Evolutionary conservation across 2,329 filamentous ascomycete species (phyloP).

Genomic region (Amauroascus niger): DNA sequence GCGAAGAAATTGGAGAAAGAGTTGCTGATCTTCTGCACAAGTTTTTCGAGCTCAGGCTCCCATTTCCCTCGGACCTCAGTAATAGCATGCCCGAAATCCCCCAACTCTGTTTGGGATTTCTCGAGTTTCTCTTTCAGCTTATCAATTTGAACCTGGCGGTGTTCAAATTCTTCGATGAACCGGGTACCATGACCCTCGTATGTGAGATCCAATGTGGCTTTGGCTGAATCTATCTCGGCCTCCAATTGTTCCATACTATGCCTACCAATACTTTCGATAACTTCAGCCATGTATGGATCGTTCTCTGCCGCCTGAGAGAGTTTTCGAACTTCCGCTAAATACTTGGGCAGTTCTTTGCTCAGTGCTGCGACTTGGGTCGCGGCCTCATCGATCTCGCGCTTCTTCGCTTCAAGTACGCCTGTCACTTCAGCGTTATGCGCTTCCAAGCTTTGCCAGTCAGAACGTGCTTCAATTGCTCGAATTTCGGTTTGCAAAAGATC

Average conservation of each 20-base stretch:
- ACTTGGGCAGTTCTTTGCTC: background rate
- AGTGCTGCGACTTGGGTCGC: slow-evolving; percentile 11
- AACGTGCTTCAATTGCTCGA: slow-evolving; percentile 66
- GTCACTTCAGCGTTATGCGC: slow-evolving; percentile 54
- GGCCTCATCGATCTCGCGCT: slow-evolving; percentile 26
- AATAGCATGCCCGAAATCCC: slow-evolving; percentile 50
- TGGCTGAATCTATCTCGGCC: slow-evolving; percentile 62
- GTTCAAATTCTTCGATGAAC: slow-evolving; percentile 67
- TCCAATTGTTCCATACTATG: slow-evolving; percentile 57
- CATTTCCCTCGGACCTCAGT: slow-evolving; percentile 58
- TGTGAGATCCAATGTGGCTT: slow-evolving; percentile 67
- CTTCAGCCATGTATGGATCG: background rate
- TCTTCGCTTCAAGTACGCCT: slow-evolving; percentile 31
- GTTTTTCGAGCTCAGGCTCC: slow-evolving; percentile 71
- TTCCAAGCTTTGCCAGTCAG: slow-evolving; percentile 63
- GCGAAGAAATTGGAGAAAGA: slow-evolving; percentile 91
- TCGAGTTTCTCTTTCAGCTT: slow-evolving; percentile 52
- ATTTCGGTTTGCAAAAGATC: slow-evolving; percentile 61
- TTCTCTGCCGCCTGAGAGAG: slow-evolving; percentile 11
- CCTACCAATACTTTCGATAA: slow-evolving; percentile 22
- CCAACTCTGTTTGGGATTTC: slow-evolving; percentile 47
- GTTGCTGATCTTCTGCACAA: slow-evolving; percentile 73
- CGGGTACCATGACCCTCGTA: slow-evolving; percentile 63
- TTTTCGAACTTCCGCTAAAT: slow-evolving; percentile 14
- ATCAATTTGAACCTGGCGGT: slow-evolving; percentile 60